Percentiles rank a stretch among this genome's conserved stretches.
Conservation (phyloP, 164 flowering plant species). For the Aristolochia contorta region DNA sequence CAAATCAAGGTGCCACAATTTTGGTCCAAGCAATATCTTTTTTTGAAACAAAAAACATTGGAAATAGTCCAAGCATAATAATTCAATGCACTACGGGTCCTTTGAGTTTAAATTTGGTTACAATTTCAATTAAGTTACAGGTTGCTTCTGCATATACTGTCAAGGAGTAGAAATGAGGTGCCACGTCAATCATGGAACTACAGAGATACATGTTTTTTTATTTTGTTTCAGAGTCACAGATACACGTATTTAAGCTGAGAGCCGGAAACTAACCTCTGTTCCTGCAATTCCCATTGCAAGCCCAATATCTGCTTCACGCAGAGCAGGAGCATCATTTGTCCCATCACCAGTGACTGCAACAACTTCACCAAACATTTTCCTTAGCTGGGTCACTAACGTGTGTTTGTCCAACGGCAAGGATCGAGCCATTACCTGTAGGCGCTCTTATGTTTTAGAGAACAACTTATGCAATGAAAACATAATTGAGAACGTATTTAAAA, state of each 20-base stretch:
- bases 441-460: not conserved
- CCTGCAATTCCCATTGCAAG: constrained; percentile 31
- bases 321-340: constrained; percentile 30
- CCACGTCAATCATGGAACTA: not conserved
- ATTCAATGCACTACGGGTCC: too few relatives aligned
- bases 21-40: too few relatives aligned
- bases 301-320: constrained; percentile 28
- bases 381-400: constrained; percentile 19
- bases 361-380: constrained; percentile 16
- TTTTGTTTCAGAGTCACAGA: not conserved
- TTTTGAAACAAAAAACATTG: too few relatives aligned
- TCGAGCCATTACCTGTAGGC: constrained; percentile 26
- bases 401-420: constrained; percentile 29
- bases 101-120: too few relatives aligned
- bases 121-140: too few relatives aligned
- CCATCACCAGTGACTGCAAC: constrained; percentile 36
- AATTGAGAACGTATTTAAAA: not conserved
- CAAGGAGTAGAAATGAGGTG: too few relatives aligned
- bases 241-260: not conserved
- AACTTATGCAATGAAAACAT: not conserved
- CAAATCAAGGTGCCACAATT: too few relatives aligned
- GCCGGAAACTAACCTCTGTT: constrained; percentile 17
- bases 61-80: too few relatives aligned
- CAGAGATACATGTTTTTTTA: not conserved
- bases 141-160: too few relatives aligned